Evolutionary conservation across 805 yeast species (phyloP), one percentile per base, ranked within the genome.

Genomic region (Vanderwaltozyma tropicalis): DNA sequence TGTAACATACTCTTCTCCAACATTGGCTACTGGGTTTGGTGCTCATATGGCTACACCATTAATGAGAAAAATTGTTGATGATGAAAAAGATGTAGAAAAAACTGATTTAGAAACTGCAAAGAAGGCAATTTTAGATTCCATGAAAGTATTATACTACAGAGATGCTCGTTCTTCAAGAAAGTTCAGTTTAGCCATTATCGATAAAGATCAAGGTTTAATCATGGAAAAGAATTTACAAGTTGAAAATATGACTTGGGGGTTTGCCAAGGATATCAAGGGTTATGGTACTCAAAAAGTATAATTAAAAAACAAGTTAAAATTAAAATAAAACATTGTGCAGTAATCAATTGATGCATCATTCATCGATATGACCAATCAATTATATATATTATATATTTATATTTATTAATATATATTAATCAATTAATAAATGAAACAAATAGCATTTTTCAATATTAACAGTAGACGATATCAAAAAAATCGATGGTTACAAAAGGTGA

Each of bases 21-120:
- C 94, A 2, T 66, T 92, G 40, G 96, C 96, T 32, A 88, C 97
- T 3, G 99, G 99, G 1, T 89, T 87, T 59, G 99, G 98, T 41
- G 81, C 94, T 10, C 88, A 92, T 61, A 70, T 92, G 61, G 99
- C 98, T 3, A 64, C 87, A 31, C 99, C 99, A 19, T 64, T 92
- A 51, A 70, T 92, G 57, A 79, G 99, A 66, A 78, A 82, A 57
- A 72, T 80, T 41, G 84, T 82, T 26, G 94, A 86, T 41, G 64
- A 68, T 30, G 96, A 87, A 50, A 76, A 71, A 20, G 95, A 87
- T 53, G 83, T 73, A 41, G 71, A 63, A 28, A 78, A 77, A 29
- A 72, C 86, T 21, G 65, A 74, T 27, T 81, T 84, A 56, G 80
- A 71, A 41, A 76, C 81, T 34, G 98, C 96, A 1, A 71, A 80